These are phyloP conservation scores for Salix suchowensis DNA, from an alignment of 345 rosid species.

Conservation along the genomic window DNA sequence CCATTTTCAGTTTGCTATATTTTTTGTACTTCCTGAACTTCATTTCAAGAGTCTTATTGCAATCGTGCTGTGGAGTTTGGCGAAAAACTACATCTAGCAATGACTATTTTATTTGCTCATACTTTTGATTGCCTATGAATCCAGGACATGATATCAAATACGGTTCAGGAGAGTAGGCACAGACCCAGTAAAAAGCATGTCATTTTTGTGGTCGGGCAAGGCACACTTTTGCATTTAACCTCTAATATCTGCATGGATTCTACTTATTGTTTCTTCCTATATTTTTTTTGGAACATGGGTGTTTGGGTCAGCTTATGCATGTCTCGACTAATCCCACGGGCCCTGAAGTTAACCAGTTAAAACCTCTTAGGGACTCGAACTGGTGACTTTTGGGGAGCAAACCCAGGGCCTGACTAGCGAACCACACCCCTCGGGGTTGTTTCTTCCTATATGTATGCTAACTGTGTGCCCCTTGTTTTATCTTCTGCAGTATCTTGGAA, in stretches of 20 bases:
- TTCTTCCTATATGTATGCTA: slow-evolving; percentile 7
- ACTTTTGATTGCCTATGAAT: background rate
- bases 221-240: background rate
- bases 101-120: background rate
- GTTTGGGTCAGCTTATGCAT: too few species aligned
- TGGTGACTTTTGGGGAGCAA: too few species aligned
- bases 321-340: too few species aligned
- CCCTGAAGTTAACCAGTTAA: too few species aligned
- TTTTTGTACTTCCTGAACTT: background rate
- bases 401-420: too few species aligned
- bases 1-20: background rate
- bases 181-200: background rate
- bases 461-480: background rate
- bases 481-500: slow-evolving; percentile 74
- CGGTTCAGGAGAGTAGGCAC: background rate
- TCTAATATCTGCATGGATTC: background rate
- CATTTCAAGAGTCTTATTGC: background rate
- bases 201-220: background rate
- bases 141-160: background rate
- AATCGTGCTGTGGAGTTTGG: background rate
- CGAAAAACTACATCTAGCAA: too few species aligned
- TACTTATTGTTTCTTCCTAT: background rate
- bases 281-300: background rate
- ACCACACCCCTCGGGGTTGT: background rate
- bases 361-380: too few species aligned